These are phyloP conservation scores for Coix lacrymajobi DNA, from an alignment of 176 grass and related monocot species.

Conservation along the genomic window DNA sequence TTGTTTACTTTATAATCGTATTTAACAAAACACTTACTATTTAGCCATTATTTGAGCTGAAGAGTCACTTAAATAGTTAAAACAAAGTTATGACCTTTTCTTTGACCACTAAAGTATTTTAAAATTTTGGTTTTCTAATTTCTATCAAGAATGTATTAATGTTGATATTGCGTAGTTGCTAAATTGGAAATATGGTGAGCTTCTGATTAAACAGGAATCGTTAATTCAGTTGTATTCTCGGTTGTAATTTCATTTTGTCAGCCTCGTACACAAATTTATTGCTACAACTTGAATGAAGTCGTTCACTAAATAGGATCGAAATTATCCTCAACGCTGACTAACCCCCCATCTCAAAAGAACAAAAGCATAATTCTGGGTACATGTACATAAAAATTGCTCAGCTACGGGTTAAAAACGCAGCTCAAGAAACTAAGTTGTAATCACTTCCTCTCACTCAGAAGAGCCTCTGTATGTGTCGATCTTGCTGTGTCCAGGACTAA, in stretches of 20 bases:
- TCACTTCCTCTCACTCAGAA: conserved; percentile 42
- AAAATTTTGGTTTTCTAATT: not conserved
- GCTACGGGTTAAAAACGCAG: not conserved
- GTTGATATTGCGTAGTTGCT: no score
- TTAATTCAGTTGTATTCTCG: not conserved
- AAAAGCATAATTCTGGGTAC: not conserved
- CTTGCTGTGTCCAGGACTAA: conserved; percentile 44
- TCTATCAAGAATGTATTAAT: not conserved
- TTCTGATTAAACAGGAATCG: not conserved
- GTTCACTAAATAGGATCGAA: not conserved
- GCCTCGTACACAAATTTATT: not conserved
- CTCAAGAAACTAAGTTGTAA: conserved; percentile 6
- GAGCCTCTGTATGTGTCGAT: conserved; percentile 63
- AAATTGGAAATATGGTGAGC: not conserved
- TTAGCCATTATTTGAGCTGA: no score
- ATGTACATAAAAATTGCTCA: conserved; percentile 17
- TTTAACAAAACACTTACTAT: no score
- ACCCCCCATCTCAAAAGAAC: not conserved
- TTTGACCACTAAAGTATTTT: not conserved
- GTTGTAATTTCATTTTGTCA: not conserved
- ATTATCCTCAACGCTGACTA: not conserved
- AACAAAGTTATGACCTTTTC: not conserved
- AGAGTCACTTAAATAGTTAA: no score
- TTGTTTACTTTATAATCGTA: no score
- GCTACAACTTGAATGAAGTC: not conserved